Base-by-base conservation (phyloP, 2,329 filamentous ascomycete species). In the Eutypa lata region DNA sequence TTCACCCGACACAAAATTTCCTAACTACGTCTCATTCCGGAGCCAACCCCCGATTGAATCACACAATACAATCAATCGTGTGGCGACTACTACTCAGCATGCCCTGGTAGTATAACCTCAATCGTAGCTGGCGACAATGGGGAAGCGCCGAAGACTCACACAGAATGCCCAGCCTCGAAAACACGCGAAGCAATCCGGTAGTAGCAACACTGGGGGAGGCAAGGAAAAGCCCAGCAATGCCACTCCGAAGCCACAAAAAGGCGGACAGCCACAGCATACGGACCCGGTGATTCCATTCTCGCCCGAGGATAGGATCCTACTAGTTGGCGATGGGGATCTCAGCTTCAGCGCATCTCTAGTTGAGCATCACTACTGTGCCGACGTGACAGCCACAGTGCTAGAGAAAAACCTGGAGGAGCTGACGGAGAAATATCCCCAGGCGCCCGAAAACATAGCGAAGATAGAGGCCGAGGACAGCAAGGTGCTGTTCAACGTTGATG, bases 311-410 rank as follows among this genome's bases (percentile, higher is more conserved):
- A 74, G 80, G 61, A 90, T 93, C 57, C 82, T 94, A 7, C 81
- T 93, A 2, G 73, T 93, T 49, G 90, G 90, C 63, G 90, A 94
- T 67, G 90, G 84, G 59, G 90, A 95, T 70, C 83, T 94, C 65
- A 91, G 87, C 67, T 93, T 91, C 68, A 82, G 89, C 13, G 79
- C 80, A 26, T 86, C 83, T 2, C 77, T 93, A 2, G 76, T 87
- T 49, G 70, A 78, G 50, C 77, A 87, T 63, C 87, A 91, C 71
- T 78, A 76, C 59, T 90, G 85, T 73, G 78, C 74, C 54, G 76
- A 85, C 63, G 69, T 93, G 6, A 87, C 83, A 0, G 88, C 87
- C 37, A 91, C 89, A 2, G 84, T 87, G 16, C 79, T 82, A 61
- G 89, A 92, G 67, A 75, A 74, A 63, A 69, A 72, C 53, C 67